Conservation (phyloP, 2,329 filamentous ascomycete species). For the Coleophoma eucalyptorum region DNA sequence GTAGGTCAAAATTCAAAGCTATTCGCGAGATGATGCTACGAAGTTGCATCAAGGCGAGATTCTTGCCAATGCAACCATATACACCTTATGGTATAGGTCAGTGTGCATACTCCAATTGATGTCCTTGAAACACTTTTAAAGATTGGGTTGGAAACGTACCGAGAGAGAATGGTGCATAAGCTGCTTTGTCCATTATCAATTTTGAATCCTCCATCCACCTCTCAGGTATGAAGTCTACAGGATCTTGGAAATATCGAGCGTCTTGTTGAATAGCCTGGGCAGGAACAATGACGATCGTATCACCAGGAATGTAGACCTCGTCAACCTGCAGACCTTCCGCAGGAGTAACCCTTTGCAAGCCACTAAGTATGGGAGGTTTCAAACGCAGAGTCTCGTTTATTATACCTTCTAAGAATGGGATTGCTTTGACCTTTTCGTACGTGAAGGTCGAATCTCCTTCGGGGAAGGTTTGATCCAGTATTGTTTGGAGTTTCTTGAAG, state of each 20-base stretch:
- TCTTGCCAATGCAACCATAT: conserved; percentile 1
- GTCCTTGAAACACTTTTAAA: neutral
- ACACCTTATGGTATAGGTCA: conserved; percentile 3
- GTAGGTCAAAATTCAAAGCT: neutral
- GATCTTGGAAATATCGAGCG: conserved; percentile 9
- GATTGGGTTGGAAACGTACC: neutral
- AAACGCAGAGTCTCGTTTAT: conserved; percentile 40
- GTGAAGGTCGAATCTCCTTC: conserved; percentile 21
- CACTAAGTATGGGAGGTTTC: conserved; percentile 33
- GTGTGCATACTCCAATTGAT: neutral
- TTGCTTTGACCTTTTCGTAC: conserved; percentile 27
- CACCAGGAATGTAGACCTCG: conserved; percentile 28
- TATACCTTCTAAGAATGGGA: conserved; percentile 30
- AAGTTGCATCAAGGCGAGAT: neutral
- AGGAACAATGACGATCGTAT: conserved; percentile 20
- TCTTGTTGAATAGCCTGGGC: conserved; percentile 16
- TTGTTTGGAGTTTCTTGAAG: conserved; percentile 15
- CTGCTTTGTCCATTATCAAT: neutral
- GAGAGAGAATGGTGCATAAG: conserved; percentile 1
- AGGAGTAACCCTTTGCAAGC: conserved; percentile 31
- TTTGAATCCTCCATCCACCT: neutral
- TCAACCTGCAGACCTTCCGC: conserved; percentile 31
- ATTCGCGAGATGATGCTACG: neutral
- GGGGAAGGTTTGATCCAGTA: conserved; percentile 16
- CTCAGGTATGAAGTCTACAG: neutral